Conservation (phyloP, 2,329 filamentous ascomycete genomes). For the Lasiodiplodia hormozganensis region DNA sequence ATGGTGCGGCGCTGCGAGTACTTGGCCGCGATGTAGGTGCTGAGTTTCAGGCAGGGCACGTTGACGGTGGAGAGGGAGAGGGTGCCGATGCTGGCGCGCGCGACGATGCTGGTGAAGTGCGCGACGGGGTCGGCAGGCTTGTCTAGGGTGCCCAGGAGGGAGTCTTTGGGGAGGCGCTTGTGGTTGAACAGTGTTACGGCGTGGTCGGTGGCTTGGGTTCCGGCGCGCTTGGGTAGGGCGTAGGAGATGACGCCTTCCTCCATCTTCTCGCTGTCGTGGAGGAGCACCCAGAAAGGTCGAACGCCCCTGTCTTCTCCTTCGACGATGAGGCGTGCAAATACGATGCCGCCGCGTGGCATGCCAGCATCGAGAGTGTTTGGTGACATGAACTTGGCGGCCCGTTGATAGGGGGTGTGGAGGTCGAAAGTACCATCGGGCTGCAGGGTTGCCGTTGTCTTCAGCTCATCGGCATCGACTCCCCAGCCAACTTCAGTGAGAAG, state of each 20-base stretch:
- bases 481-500: constrained; percentile 52
- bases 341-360: constrained; percentile 40
- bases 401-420: constrained; percentile 42
- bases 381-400: constrained; percentile 44
- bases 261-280: constrained; percentile 39
- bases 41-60: constrained; percentile 22
- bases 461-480: constrained; percentile 48
- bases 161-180: constrained; percentile 36
- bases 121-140: constrained; percentile 33
- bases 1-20: not conserved
- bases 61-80: constrained; percentile 24
- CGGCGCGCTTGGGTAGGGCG: constrained; percentile 38
- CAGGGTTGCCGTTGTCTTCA: constrained; percentile 49
- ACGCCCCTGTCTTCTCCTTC: constrained; percentile 38
- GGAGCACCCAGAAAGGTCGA: constrained; percentile 42
- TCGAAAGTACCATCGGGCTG: constrained; percentile 44
- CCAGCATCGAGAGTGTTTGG: constrained; percentile 36
- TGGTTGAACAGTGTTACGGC: constrained; percentile 45
- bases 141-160: constrained; percentile 39
- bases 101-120: constrained; percentile 36
- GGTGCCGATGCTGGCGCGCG: constrained; percentile 24
- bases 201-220: constrained; percentile 42
- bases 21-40: constrained; percentile 12
- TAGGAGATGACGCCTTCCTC: constrained; percentile 39
- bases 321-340: constrained; percentile 44